phyloP scores from a whole-genome alignment of 495 filamentous ascomycete species.

The Neurospora pannonica region DNA sequence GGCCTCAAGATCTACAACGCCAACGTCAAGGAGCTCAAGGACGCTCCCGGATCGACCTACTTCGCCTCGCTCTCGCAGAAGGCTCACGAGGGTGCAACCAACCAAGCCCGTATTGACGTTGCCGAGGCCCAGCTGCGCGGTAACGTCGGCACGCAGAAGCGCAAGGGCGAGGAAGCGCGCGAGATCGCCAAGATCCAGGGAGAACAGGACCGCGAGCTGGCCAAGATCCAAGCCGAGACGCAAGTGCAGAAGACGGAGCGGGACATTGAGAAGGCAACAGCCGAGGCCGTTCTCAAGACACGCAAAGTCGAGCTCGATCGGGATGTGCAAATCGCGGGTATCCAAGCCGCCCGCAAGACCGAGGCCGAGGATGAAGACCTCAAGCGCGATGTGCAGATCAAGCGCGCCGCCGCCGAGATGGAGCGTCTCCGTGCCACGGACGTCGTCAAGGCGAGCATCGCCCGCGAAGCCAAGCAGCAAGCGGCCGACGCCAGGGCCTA shows the following conservation, averaged over 20 bases:
- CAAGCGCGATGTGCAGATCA: slow-evolving; percentile 61
- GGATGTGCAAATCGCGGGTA: slow-evolving; percentile 62
- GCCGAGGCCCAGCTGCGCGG: slow-evolving; percentile 70
- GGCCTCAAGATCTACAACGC: slow-evolving; percentile 66
- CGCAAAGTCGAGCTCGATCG: slow-evolving; percentile 60
- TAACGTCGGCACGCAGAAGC: slow-evolving; percentile 70
- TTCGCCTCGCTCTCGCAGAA: slow-evolving; percentile 71
- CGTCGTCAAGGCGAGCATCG: slow-evolving; percentile 68
- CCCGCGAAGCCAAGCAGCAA: slow-evolving; percentile 61
- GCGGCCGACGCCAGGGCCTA: slow-evolving; percentile 58
- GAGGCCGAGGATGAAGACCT: slow-evolving; percentile 69
- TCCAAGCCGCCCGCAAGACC: slow-evolving; percentile 57
- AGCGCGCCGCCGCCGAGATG: slow-evolving; percentile 67
- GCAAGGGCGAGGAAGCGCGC: slow-evolving; percentile 65
- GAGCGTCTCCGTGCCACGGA: slow-evolving; percentile 66
- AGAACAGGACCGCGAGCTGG: slow-evolving; percentile 67
- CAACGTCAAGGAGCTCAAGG: slow-evolving; percentile 75
- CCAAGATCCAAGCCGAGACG: slow-evolving; percentile 72
- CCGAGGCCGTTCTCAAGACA: slow-evolving; percentile 62
- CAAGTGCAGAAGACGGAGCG: slow-evolving; percentile 76
- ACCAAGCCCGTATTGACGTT: slow-evolving; percentile 57
- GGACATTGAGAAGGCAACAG: slow-evolving; percentile 66
- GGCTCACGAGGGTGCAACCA: slow-evolving; percentile 72
- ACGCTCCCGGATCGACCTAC: slow-evolving; percentile 66
- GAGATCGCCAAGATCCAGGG: slow-evolving; percentile 77